phyloP scores from a whole-genome alignment of 1,139 yeast genomes.

The Geotrichum klebahnii region DNA sequence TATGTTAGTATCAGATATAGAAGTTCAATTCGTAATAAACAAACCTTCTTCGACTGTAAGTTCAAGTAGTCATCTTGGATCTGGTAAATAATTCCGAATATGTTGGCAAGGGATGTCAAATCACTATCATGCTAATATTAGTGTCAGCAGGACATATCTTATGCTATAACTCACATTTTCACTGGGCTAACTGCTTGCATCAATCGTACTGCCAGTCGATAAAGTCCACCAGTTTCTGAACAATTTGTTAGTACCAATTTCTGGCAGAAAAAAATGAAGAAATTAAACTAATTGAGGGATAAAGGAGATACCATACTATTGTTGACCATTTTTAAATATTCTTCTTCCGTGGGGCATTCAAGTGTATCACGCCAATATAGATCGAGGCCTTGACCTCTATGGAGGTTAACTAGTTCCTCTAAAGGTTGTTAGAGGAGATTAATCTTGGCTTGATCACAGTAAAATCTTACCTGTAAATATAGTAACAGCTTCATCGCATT shows the following conservation, averaged over 20 bases:
- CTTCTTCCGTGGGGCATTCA: slow-evolving; percentile 59
- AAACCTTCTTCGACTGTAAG: slow-evolving; percentile 44
- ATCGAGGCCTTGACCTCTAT: slow-evolving; percentile 86
- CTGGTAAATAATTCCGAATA: slow-evolving; percentile 79
- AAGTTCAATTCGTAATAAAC: not conserved
- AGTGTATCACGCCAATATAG: slow-evolving; percentile 77
- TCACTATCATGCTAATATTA: slow-evolving; percentile 19
- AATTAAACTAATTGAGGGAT: not conserved
- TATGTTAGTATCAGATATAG: not conserved
- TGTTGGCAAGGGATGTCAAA: slow-evolving; percentile 61
- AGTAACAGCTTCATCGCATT: slow-evolving; percentile 25
- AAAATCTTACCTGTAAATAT: slow-evolving; percentile 30
- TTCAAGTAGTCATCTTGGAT: slow-evolving; percentile 77
- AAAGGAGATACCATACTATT: too few relatives aligned
- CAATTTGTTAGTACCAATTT: not conserved
- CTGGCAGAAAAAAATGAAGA: not conserved
- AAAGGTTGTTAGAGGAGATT: too few relatives aligned
- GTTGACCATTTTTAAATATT: slow-evolving; percentile 75
- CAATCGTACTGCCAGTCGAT: slow-evolving; percentile 65
- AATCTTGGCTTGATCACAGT: too few relatives aligned
- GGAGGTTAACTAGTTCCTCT: slow-evolving; percentile 74
- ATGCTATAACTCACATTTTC: slow-evolving; percentile 23
- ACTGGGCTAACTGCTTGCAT: slow-evolving; percentile 44
- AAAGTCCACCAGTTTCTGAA: slow-evolving; percentile 76
- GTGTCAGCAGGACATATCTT: not conserved